Conservation (phyloP, 352 stramenopile genomes). For the Globisporangium iwayamae region DNA sequence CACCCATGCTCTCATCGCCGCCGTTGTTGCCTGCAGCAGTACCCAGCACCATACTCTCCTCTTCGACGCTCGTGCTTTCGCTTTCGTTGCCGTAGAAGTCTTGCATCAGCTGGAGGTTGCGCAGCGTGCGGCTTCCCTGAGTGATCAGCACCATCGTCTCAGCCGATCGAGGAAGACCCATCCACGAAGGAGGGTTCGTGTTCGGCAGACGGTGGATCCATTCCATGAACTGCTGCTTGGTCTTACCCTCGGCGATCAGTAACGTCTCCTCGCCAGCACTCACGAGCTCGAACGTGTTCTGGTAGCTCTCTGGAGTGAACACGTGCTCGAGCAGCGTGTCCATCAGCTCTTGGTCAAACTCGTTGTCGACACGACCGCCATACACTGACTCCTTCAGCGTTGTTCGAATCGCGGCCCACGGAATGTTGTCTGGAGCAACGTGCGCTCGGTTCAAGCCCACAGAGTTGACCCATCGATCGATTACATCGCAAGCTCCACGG, state of each 20-base stretch:
- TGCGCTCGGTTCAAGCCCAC: constrained; percentile 77
- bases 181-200: constrained; percentile 91
- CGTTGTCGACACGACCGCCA: constrained; percentile 96
- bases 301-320: constrained; percentile 95
- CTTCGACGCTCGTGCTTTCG: constrained; percentile 30
- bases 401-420: constrained; percentile 96
- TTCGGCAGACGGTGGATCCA: constrained; percentile 87
- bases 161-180: constrained; percentile 89
- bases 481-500: constrained; percentile 94
- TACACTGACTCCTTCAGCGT: constrained; percentile 98
- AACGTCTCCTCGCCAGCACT: constrained; percentile 41
- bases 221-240: constrained; percentile 88
- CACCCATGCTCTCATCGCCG: constrained; percentile 19
- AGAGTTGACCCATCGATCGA: constrained; percentile 96
- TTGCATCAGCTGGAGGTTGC: constrained; percentile 82
- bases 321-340: constrained; percentile 91
- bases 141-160: constrained; percentile 88
- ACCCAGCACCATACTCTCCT: constrained; percentile 63
- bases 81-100: constrained; percentile 75
- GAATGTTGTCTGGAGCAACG: constrained; percentile 95
- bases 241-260: constrained; percentile 87
- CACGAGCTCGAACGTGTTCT: constrained; percentile 80
- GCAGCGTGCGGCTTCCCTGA: constrained; percentile 70
- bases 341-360: constrained; percentile 95
- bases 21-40: constrained; percentile 23